Base-by-base conservation (phyloP, 805 yeast species). In the Geotrichum ghanense region DNA sequence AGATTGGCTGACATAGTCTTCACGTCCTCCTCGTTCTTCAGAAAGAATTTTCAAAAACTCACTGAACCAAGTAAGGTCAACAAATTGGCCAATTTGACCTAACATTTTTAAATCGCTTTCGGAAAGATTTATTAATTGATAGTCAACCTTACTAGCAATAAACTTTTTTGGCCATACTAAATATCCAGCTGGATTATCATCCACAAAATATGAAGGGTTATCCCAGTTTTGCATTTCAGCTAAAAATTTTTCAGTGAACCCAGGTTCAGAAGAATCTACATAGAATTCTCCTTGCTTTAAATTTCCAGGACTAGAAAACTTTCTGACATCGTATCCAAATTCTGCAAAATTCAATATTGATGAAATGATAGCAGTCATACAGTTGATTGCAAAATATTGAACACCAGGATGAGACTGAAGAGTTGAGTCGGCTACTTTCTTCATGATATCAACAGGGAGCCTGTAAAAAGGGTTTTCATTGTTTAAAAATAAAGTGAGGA, bases 111-210 rank as follows among this genome's bases (percentile, higher is more conserved):
- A 45, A 50, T 86, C 90, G 2, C 61, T 46, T 0, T 57, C 64
- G 14, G 56, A 65, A 17, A 81, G 63, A 45, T 46, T 16, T 4
- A 42, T 37, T n/a, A 39, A 22, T 0, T 49, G 5, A 55, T 21
- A 20, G 50, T 31, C 0, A 54, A 46, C 17, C 2, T 53, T 58
- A 3, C 65, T 63, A 4, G 58, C 61, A 2, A 65, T 66, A 17
- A 78, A 56, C 0, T 64, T 53, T 17, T 75, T 63, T 12, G 79
- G 83, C 95, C 95, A 86, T 45, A 82, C 81, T 6, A 83, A 62
- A 78, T 88, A 83, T 0, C 95, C 92, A 6, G 68, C 65, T 56
- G 68, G 71, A 2, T 73, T 65, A 45, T 72, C 74, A 24, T 72
- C 72, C 55, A 82, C 88, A 52, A 81, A 69, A 55, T 64, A 86